Base-by-base conservation (phyloP, 2,329 filamentous ascomycete genomes). In the Xylariaceae sp. region DNA sequence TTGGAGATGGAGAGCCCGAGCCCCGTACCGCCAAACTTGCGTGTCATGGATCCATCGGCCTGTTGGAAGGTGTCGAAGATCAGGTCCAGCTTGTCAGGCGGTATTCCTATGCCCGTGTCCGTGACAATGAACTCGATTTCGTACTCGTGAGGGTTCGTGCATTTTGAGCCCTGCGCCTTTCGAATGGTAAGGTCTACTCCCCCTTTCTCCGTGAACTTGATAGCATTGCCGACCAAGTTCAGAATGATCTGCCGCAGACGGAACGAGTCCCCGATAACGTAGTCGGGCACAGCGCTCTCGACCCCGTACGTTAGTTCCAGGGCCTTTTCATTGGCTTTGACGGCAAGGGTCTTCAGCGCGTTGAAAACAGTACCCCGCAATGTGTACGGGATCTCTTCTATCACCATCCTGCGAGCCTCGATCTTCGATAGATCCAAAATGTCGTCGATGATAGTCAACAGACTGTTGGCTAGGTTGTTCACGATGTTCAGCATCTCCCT, bases 21-120 rank as follows among this genome's bases (percentile, higher is more conserved):
- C 47, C 90, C 90, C 5, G 92, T 96, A 49, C 90, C 90, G 50
- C 90, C 90, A 57, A 96, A 96, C 57, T 93, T 92, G 49, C 89
- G 77, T 2, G 90, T 96, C 59, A 93, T 96, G 21, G 89, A 95
- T 23, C 90, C 90, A 57, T 96, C 92, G 14, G 92, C 92, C 65
- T 96, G 92, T 60, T 95, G 90, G 77, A 96, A 96, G 1, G 90
- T 96, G 63, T 96, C 92, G 61, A 98, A 96, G 55, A 98, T 96
- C 45, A 96, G 70, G 55, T 94, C 88, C 33, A 96, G 75, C 65
- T 96, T 96, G 63, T 96, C 89, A 44, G 83, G 77, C 51, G 90
- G 86, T 50, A 96, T 96, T 51, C 92, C 92, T 52, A 96, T 98
- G 47, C 92, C 92, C 22, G 92, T 96, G 58, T 96, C 92, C 14